Base-by-base conservation (phyloP, 2,329 filamentous ascomycete genomes). In the Biscogniauxia marginata region DNA sequence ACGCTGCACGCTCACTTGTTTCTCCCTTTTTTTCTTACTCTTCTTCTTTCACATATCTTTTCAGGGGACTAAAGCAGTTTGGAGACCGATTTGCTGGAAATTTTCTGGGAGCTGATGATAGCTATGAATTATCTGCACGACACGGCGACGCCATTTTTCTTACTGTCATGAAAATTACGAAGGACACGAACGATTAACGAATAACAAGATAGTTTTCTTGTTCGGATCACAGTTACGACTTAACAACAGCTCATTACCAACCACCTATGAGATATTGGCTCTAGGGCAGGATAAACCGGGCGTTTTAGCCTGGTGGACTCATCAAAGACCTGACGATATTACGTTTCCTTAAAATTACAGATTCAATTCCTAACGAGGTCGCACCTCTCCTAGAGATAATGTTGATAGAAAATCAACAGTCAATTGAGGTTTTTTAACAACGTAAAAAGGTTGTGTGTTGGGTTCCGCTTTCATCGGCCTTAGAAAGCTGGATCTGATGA, bases 201-300 rank as follows among this genome's bases (percentile, higher is more conserved):
- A 65, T 55, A 59, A 60, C 56, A 61, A 34, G 71, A 69, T 45
- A 54, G 54, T 56, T 48, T 58, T 61, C 57, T 54, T 63, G 58
- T 65, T 63, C 63, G 62, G 64, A 65, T 63, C 60, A 66, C 64
- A 63, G 64, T 66, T 63, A 69, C 65, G 66, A 70, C 58, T 63
- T 60, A 56, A 57, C 54, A 58, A 54, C 59, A 60, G 55, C 56
- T 63, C 60, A 60, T 57, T 58, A 50, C 54, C 61, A 56, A 55
- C 53, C 52, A 62, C 30, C 30, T 63, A 57, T 62, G 60, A 61
- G 55, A 60, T 51, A 57, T 58, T 55, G 58, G 57, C 57, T 57
- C 57, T 60, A 56, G 59, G 65, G 63, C 63, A 58, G 61, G 65
- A 65, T 64, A 61, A 67, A 63, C 59, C 63, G 39, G 66, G 65